Base-by-base conservation (phyloP, 306 rosid genomes). In the Benincasa hispida region DNA sequence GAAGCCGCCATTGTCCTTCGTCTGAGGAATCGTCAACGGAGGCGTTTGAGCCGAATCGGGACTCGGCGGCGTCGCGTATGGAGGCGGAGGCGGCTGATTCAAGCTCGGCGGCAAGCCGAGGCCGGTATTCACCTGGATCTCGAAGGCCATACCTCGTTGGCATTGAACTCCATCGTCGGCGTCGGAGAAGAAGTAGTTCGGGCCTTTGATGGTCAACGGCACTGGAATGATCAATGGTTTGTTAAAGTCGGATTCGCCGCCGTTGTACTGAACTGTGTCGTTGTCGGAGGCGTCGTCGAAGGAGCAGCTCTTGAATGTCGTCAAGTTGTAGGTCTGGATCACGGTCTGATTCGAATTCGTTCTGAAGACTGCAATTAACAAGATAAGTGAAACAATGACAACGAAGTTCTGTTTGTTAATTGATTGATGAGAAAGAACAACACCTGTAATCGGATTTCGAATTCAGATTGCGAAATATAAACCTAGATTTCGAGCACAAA, bases 1-100 rank as follows among this genome's bases (percentile, higher is more conserved):
- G 22, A 76, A 68, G 10, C 72, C 87, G 24, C 83, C 82, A 45
- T 76, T 81, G 2, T 47, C 82, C 17, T 84, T 72, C 2, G 85
- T 21, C 42, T 24, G 74, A 17, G 79, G 62, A 8, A 66, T 62
- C 24, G 80, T 58, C 9, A 37, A 2, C 15, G 93, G 86, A 51
- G 92, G 96, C 32, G 88, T 74, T 27, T 85, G 75, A 62, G 60
- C 77, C 5, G 82, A 59, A 13, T 79, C 89, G 0, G 92, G 53
- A 62, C 81, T 81, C 2, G 93, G 91, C 2, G 97, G 96, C 75
- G 84, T 85, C 0, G 45, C 56, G 80, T 89, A 93, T 28, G 92
- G 93, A 27, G 97, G 98, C 0, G 98, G 98, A 0, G 97, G 98
- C 12, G 97, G 94, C 77, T 88, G 94, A 75, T 84, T 88, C n/a